Evolutionary conservation across 257 asterid genomes (phyloP), one percentile per base, ranked within the genome.

Genomic region (Penstemon newberryi): DNA sequence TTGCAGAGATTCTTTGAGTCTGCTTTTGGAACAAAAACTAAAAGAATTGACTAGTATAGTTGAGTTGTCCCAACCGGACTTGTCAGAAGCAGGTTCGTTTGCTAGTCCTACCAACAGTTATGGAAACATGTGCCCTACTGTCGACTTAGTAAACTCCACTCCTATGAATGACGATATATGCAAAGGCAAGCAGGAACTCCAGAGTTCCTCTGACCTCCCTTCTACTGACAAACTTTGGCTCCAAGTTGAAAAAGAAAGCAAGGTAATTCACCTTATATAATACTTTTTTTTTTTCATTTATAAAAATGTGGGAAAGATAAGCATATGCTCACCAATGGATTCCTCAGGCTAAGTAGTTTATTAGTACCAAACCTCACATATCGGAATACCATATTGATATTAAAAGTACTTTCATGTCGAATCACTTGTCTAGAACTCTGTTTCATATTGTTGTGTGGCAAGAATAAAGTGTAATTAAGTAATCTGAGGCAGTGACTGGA

Each of bases 1-100:
- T 53, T 87, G 95, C 55, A 84, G 95, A 60, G 99, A 89, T 84
- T 94, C 92, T 73, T 79, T 91, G 69, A 89, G 95, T 75, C 70
- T 75, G 63, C 97, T 94, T 81, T 86, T 94, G 85, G 99, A 91
- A 64, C 89, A 87, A 68, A 94, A 94, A 78, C 89, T 94, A 41
- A 86, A 81, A 78, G 99, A 94, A 78, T 77, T 94, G 84, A 78
- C 93, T 66, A 87, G 90, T 73, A 87, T 76, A 76, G 87, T 91
- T 73, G 89, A 82, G 71, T 65, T 83, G 62, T 86, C 95, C 60
- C 82, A 80, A 79, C 83, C 75, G 74, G 85, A 86, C 70, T 65
- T 63, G 69, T 67, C 76, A 44, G 81, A 81, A 74, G 71, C 76
- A 12, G 78, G 70, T 63, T 72, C 84, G 46, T 55, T 76, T 58